These are phyloP conservation scores for Chytriomyces sp. DNA, from an alignment of 192 early-diverging fungal genomes.

Conservation along the genomic window DNA sequence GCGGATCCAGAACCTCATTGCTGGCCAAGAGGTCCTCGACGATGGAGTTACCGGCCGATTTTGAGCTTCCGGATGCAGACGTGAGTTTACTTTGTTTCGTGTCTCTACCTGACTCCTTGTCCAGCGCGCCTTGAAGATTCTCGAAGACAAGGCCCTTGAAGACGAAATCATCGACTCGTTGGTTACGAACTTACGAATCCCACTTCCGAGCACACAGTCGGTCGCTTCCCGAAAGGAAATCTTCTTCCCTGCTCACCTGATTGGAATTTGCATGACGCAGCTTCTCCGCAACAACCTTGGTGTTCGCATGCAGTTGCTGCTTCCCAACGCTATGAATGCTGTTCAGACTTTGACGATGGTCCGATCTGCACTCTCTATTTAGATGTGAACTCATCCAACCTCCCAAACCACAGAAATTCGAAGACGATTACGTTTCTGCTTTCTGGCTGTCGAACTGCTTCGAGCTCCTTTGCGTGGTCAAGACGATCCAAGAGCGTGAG, in stretches of 20 bases:
- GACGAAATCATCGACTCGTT: slow-evolving; percentile 88
- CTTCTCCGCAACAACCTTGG: slow-evolving; percentile 84
- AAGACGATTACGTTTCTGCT: slow-evolving; percentile 83
- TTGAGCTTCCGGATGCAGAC: slow-evolving; percentile 1
- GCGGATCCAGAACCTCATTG: slow-evolving; percentile 18
- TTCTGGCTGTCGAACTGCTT: slow-evolving; percentile 99
- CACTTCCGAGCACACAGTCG: slow-evolving; percentile 77
- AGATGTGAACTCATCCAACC: not conserved
- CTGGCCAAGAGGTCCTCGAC: slow-evolving; percentile 23
- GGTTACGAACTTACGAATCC: slow-evolving; percentile 87
- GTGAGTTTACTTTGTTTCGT: slow-evolving; percentile 5
- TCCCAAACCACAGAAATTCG: slow-evolving; percentile 51
- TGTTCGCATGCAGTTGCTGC: slow-evolving; percentile 77
- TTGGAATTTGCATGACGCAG: slow-evolving; percentile 81
- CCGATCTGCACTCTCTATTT: not conserved
- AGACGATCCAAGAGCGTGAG: slow-evolving; percentile 60
- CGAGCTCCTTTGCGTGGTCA: slow-evolving; percentile 90
- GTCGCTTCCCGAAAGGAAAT: slow-evolving; percentile 82
- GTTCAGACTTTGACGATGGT: slow-evolving; percentile 55
- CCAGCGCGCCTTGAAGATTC: slow-evolving; percentile 45
- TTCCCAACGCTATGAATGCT: slow-evolving; percentile 82
- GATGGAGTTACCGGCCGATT: slow-evolving; percentile 14
- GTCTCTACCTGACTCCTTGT: not conserved
- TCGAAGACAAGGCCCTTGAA: slow-evolving; percentile 58
- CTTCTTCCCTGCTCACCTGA: slow-evolving; percentile 93